A percentile compares a stretch with the other conserved stretches of the same genome.
phyloP scores from a whole-genome alignment of 352 stramenopile species.

The Phytophthora macrochlamydospora region DNA sequence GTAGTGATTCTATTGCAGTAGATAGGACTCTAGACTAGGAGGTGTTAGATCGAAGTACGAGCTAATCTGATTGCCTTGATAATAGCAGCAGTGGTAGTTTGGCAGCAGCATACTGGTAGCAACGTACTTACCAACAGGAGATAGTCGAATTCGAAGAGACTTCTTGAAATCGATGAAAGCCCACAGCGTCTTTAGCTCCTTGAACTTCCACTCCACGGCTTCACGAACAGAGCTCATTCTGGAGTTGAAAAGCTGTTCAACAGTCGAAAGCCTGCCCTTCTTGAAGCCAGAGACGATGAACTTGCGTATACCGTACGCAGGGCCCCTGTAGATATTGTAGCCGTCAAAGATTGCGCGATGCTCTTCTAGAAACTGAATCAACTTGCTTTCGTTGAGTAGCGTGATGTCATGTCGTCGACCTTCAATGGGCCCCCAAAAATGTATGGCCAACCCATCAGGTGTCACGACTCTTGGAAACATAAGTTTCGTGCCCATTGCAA shows the following conservation, averaged over 20 bases:
- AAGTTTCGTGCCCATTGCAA: not conserved
- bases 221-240: slow-evolving; percentile 4
- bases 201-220: slow-evolving; percentile 9
- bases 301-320: slow-evolving; percentile 10
- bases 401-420: slow-evolving; percentile 12
- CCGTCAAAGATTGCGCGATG: slow-evolving; percentile 11
- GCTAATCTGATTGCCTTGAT: not conserved
- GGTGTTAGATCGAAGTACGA: not conserved
- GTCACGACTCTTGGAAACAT: not conserved
- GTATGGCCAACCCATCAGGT: slow-evolving; percentile 4
- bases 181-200: slow-evolving; percentile 4
- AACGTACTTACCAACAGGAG: slow-evolving; percentile 9
- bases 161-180: slow-evolving; percentile 15
- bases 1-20: slow-evolving; percentile 3
- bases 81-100: slow-evolving; percentile 11
- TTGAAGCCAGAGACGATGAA: slow-evolving; percentile 10
- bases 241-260: slow-evolving; percentile 10
- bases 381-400: slow-evolving; percentile 11
- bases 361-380: not conserved
- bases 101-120: not conserved
- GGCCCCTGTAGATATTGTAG: slow-evolving; percentile 10
- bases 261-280: not conserved
- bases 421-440: slow-evolving; percentile 17
- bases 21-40: not conserved
- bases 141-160: slow-evolving; percentile 3